Base-by-base conservation (phyloP, 169 alveolate genomes). In the Plasmodium billcollinsi region DNA sequence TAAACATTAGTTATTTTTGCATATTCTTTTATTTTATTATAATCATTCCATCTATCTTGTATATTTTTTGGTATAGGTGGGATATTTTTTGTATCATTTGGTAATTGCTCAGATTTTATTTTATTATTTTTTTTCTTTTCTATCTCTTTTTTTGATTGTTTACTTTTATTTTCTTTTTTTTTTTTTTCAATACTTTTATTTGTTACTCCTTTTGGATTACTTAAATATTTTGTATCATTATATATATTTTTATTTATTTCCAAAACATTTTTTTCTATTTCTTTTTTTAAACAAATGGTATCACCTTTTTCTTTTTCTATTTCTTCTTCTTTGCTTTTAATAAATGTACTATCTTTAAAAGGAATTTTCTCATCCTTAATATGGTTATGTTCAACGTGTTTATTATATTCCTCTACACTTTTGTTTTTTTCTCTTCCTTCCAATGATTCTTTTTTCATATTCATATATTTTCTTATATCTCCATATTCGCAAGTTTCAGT, bases 1-100 rank as follows among this genome's bases (percentile, higher is more conserved):
- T 93, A 93, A 15, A 94, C 92, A 54, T 94, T 88, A n/a, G 95
- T 80, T 24, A 15, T 80, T 50, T 62, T 72, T 20, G 94, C 91
- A 73, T 71, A 39, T 2, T 58, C 76, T 69, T 54, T 65, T 45
- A 83, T 85, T 39, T 73, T 75, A 8, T 61, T 33, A 45, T 63
- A 90, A 73, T 90, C 92, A 43, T 63, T 83, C 73, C 91, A 89
- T 33, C 78, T 26, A 12, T 90, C 29, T n/a, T 74, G 88, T 3
- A 63, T 56, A 26, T 80, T 65, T 29, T 75, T 80, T 1, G 94
- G 74, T 49, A 66, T 72, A 14, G 71, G 72, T 14, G 83, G 83
- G 45, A 33, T 33, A 43, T 76, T 74, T 21, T 62, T 45, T 4
- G 67, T 45, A 26, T 43, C 73, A 26, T 21, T 66, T 33, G 74